Base-by-base conservation (phyloP, 73 alveolate genomes). In the Paramecium biaurelia region DNA sequence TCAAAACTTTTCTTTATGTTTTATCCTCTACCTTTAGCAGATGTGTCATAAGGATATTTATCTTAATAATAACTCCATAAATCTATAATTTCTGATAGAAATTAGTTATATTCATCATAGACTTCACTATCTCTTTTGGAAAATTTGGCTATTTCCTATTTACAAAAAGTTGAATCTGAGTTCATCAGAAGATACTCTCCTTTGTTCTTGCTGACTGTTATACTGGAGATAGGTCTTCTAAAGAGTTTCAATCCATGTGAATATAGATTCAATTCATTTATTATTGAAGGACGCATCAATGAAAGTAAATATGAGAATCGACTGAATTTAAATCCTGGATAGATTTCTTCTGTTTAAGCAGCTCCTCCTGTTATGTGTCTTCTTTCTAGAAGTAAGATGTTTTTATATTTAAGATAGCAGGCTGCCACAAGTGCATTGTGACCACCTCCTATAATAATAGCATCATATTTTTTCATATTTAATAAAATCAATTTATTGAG, bases 401-500 rank as follows among this genome's bases (percentile, higher is more conserved):
- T 93, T 20, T 67, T 24, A 63, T 56, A 32, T 24, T 92, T 92
- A 4, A 95, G 92, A 49, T 95, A 93, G 57, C 93, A 92, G 4
- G 98, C 93, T 38, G 96, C 94, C 24, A 93, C 93, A 14, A 95
- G 90, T 20, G 96, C 98, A 89, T 95, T 95, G 82, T 95, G 98
- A 14, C 98, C 98, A 15, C 92, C 95, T 0, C 98, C 98, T 14
- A 95, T 79, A 18, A 95, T 95, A 18, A 95, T 85, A 7, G 98
- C 96, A 58, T 93, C 96, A 86, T 95, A 95, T 35, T 92, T 70
- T 63, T 63, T 63, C 84, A 63, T 63, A 63, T 63, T 63, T 63
- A 23, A 63, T 63, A 63, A 63, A 63, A 5, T 63, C 84, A 63
- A 63, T 30, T 63, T 63, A 63, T 63, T 63, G 84, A 63, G 84